Evolutionary conservation across 805 yeast genomes (phyloP).

Genomic region (Wickerhamiella cacticola): DNA sequence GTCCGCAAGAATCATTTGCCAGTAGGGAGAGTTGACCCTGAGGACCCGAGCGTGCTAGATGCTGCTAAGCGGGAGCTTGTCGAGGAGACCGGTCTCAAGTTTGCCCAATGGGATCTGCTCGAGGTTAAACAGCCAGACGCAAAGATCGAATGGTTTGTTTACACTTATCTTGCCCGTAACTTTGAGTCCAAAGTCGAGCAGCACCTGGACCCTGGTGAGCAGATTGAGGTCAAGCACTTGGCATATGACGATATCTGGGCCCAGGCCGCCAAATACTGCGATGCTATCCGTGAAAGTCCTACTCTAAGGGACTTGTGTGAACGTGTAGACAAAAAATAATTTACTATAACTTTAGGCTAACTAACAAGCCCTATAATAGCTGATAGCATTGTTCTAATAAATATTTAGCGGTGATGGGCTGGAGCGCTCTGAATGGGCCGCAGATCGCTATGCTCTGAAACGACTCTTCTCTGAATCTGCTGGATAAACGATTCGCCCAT

Average conservation of each 20-base stretch:
- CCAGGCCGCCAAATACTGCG: constrained; percentile 11
- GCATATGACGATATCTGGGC: constrained; percentile 4
- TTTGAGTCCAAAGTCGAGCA: not conserved
- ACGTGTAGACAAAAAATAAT: not conserved
- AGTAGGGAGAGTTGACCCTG: constrained; percentile 11
- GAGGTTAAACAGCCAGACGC: constrained; percentile 12
- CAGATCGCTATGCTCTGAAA: not conserved
- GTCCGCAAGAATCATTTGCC: constrained; percentile 7
- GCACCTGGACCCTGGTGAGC: constrained; percentile 10
- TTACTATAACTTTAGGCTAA: no score
- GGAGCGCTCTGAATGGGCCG: constrained; percentile 9
- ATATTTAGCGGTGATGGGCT: not conserved
- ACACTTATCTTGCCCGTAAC: constrained; percentile 9
- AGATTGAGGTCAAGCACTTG: constrained; percentile 8
- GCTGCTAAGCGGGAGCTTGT: constrained; percentile 11
- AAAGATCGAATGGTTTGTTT: constrained; percentile 11
- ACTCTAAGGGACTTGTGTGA: not conserved
- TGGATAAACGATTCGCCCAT: constrained; percentile 5
- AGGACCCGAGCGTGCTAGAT: constrained; percentile 2
- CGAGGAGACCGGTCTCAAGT: constrained; percentile 11
- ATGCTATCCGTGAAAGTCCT: constrained; percentile 7
- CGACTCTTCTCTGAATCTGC: not conserved
- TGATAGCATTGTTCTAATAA: not conserved
- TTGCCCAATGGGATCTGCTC: constrained; percentile 6
- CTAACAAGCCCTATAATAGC: not conserved